phyloP scores from a whole-genome alignment of 306 rosid species.

The Lithocarpus polystachyus region DNA sequence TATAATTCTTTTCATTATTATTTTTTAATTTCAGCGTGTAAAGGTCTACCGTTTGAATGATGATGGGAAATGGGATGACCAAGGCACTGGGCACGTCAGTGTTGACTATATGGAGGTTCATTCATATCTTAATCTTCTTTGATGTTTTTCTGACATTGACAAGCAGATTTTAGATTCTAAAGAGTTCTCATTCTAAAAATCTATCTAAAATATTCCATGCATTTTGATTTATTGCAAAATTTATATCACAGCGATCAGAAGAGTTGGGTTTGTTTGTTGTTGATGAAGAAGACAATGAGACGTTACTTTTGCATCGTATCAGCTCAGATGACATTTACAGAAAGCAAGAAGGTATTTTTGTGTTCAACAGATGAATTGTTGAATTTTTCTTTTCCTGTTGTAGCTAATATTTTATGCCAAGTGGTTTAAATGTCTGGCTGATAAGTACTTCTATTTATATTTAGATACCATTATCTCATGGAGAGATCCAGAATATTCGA shows the following conservation, averaged over 20 bases:
- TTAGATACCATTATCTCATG: constrained; percentile 92
- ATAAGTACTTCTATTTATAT: neutral
- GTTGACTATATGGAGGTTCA: constrained; percentile 90
- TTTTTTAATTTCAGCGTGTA: constrained; percentile 71
- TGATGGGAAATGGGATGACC: constrained; percentile 99
- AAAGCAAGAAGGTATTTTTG: constrained; percentile 89
- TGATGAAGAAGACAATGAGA: constrained; percentile 89
- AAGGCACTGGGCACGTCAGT: constrained; percentile 91
- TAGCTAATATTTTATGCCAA: neutral
- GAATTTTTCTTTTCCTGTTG: neutral
- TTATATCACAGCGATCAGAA: constrained; percentile 71
- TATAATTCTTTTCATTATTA: constrained; percentile 14
- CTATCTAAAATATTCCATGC: neutral
- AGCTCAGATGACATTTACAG: constrained; percentile 80
- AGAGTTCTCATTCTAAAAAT: neutral
- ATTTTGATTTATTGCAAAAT: constrained; percentile 19
- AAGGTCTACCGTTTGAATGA: constrained; percentile 90
- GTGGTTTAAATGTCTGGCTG: neutral
- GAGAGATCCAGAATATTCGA: constrained; percentile 91
- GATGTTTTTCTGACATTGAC: constrained; percentile 19
- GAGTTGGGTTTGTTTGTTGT: constrained; percentile 80
- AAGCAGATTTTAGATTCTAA: neutral
- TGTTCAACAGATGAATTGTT: neutral
- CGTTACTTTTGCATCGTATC: constrained; percentile 81
- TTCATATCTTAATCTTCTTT: constrained; percentile 21